Base-by-base conservation (phyloP, 495 filamentous ascomycete genomes). In the Parathielavia hyrcaniae region DNA sequence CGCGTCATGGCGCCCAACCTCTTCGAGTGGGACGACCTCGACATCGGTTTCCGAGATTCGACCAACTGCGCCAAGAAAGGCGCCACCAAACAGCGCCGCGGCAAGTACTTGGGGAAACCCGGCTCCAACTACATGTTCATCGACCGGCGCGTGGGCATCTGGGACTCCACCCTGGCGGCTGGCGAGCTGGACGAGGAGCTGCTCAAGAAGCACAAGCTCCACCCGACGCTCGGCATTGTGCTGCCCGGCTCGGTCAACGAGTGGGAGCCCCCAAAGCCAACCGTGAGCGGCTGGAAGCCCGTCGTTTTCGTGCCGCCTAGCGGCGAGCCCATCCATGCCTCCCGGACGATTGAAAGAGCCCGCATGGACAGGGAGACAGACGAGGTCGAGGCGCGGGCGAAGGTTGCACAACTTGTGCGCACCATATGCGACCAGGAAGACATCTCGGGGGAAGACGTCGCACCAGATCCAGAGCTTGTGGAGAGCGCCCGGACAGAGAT, bases 11-110 rank as follows among this genome's bases (percentile, higher is more conserved):
- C 73, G 12, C 73, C 74, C 26, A 68, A 61, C 26, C 12, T 63
- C 0, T 75, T 74, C 49, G 63, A 71, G 26, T 78, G 64, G 32
- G 68, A 70, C 22, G 66, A 73, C 14, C 44, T 70, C 5, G 74
- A 79, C 55, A 78, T 79, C 40, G 77, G 77, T n/a, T 77, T 78
- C 56, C 77, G 76, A 6, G 76, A 77, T 45, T 77, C 76, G 13
- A 69, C 74, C 54, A 78, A 78, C 57, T 70, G 69, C 53, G 67
- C 68, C 47, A 64, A 67, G 34, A 74, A 73, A 61, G 68, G 69
- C 35, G 70, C 71, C 41, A 76, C 67, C 45, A 69, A 67, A 56
- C 66, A 67, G 3, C 65, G 65, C 23, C 67, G 75, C 41, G 75
- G 75, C 52, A 71, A 63, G 55, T 76, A 70, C 34, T 43, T 75